phyloP scores from a whole-genome alignment of 441 rosid genomes.

The Cnidoscolus chayamansa region DNA sequence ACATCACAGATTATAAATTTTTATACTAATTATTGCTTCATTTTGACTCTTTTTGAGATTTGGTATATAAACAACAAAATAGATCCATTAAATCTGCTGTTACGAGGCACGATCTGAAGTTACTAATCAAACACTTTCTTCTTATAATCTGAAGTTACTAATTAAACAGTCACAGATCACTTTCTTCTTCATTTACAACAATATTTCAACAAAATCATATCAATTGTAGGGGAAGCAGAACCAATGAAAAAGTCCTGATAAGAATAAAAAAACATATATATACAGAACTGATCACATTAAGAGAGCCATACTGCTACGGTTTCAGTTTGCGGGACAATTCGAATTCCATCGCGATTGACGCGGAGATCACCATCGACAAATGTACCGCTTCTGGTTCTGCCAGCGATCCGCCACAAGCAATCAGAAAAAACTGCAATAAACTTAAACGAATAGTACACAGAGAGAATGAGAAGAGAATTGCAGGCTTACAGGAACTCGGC shows the following conservation, averaged over 20 bases:
- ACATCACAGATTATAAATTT: too few species aligned
- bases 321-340: conserved; percentile 58
- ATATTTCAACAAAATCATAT: not conserved
- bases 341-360: conserved; percentile 86
- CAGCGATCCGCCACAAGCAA: conserved; percentile 9
- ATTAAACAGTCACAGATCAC: not conserved
- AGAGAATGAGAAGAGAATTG: not conserved
- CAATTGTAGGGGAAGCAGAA: not conserved
- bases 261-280: too few species aligned
- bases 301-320: conserved; percentile 48
- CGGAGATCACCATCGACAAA: conserved; percentile 89
- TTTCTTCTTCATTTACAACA: not conserved
- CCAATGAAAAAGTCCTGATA: not conserved
- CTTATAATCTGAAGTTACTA: not conserved
- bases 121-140: not conserved
- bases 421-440: not conserved
- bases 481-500: conserved; percentile 62
- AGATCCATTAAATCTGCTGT: too few species aligned
- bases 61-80: too few species aligned
- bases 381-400: conserved; percentile 83
- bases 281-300: too few species aligned
- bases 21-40: too few species aligned
- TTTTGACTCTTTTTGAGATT: too few species aligned
- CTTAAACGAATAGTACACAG: not conserved
- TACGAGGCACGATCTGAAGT: not conserved